phyloP scores from a whole-genome alignment of 805 yeast species.

The Candida dajiaensis region DNA sequence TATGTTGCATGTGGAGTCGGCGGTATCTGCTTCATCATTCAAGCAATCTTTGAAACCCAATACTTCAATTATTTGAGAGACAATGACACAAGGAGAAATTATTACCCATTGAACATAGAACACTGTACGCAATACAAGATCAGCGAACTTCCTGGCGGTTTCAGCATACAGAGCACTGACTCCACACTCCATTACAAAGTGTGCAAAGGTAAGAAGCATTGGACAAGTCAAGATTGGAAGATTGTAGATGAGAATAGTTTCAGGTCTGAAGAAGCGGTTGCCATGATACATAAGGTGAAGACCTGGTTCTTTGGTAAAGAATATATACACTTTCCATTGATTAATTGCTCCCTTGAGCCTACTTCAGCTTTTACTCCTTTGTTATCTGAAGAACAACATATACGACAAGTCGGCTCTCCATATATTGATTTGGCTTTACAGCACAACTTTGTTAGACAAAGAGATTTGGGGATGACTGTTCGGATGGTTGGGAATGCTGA shows the following conservation, averaged over 20 bases:
- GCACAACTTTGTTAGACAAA: constrained; percentile 2
- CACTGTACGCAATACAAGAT: background rate
- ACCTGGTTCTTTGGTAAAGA: background rate
- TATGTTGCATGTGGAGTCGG: background rate
- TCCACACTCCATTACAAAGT: background rate
- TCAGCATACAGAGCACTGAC: background rate
- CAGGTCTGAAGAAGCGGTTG: background rate
- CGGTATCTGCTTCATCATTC: background rate
- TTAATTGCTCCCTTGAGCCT: background rate
- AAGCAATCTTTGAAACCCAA: background rate
- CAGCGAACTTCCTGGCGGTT: background rate
- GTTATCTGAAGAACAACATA: background rate
- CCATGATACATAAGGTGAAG: background rate
- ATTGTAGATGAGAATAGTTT: background rate
- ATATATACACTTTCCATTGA: background rate
- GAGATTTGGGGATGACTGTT: constrained; percentile 2
- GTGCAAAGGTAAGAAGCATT: background rate
- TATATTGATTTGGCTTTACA: constrained; percentile 14
- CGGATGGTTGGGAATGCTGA: background rate
- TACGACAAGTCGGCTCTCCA: constrained; percentile 4
- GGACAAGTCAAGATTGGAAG: background rate
- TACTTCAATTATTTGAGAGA: background rate
- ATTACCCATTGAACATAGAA: constrained; percentile 3
- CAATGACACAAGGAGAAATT: constrained; percentile 3
- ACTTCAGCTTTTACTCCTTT: background rate